Conservation (phyloP, 176 grass and related monocot species). For the Zea luxurians region DNA sequence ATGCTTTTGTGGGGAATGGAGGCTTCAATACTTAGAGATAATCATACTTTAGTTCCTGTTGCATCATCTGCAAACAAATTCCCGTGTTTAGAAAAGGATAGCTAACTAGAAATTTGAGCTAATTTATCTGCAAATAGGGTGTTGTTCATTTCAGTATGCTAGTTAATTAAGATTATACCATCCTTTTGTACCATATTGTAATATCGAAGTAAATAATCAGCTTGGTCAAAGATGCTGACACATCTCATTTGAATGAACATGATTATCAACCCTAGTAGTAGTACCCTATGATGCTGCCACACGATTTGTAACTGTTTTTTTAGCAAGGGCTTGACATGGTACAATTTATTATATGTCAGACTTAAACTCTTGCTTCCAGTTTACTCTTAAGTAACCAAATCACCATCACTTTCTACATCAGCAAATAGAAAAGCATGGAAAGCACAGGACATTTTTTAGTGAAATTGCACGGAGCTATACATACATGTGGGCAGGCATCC, state of each 20-base stretch:
- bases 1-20: conserved; percentile 7
- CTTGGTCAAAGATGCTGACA: background rate
- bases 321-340: background rate
- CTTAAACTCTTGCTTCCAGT: conserved; percentile 39
- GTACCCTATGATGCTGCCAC: background rate
- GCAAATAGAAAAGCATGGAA: conserved; percentile 32
- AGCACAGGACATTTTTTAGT: background rate
- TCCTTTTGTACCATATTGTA: conserved; percentile 1
- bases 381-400: conserved; percentile 29
- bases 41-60: background rate
- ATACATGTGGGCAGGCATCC: conserved; percentile 19
- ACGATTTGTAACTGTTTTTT: conserved; percentile 6
- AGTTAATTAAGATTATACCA: conserved; percentile 9
- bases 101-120: background rate
- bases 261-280: background rate
- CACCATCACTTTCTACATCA: conserved; percentile 26
- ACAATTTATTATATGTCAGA: conserved; percentile 11
- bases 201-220: background rate
- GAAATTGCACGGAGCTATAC: conserved; percentile 28
- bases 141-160: background rate
- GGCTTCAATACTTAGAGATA: conserved; percentile 13
- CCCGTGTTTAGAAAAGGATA: background rate
- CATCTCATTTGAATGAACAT: background rate
- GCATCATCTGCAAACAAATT: conserved; percentile 16
- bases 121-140: background rate